Evolutionary conservation across 148 eudicot genomes (phyloP), one percentile per base, ranked within the genome.

Genomic region (Amaranthus palmeri): DNA sequence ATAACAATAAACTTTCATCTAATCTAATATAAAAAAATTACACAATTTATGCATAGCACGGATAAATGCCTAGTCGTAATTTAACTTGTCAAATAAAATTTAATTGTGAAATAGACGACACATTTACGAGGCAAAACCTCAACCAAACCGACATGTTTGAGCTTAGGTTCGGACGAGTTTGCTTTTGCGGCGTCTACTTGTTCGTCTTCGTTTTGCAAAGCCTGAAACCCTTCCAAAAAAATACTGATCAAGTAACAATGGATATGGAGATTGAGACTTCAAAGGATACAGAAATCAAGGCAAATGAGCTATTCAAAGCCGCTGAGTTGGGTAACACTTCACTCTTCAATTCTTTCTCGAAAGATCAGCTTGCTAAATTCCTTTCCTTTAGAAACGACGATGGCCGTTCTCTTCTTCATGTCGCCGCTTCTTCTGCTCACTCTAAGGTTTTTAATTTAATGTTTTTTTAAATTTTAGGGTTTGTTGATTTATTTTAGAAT

Each of bases 341-440:
- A 6, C 15, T 83, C 57, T 91, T 91, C 84, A 4, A 69, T 4
- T 80, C 93, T 54, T 87, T 95, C 74, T 76, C 97, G 3, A 77
- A 65, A 3, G 56, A 75, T 5, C 85, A 88, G 51, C 82, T 91
- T 48, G 66, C 81, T 74, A 65, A 76, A 18, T 67, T 84, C 54
- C 83, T 88, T 71, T 84, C 91, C 79, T 89, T 91, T 62, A 83
- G 89, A 36, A 89, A 95, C 83, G 98, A 95, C 72, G 98, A 95
- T 59, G 83, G 71, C 52, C 97, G 98, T 45, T 88, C 98, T 41
- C 93, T 89, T 56, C 90, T 95, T 64, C 98, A 95, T 74, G 97
- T 95, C 62, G 96, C 97, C 70, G 77, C 83, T 46, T 86, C 99
- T 53, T 85, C 86, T 12, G 71, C 77, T 54, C 85, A 75, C 52